Percentiles rank a stretch among this genome's conserved stretches.
These are phyloP conservation scores for Aegilops tauschii DNA, from an alignment of 176 grass and related monocot species.

Conservation along the genomic window DNA sequence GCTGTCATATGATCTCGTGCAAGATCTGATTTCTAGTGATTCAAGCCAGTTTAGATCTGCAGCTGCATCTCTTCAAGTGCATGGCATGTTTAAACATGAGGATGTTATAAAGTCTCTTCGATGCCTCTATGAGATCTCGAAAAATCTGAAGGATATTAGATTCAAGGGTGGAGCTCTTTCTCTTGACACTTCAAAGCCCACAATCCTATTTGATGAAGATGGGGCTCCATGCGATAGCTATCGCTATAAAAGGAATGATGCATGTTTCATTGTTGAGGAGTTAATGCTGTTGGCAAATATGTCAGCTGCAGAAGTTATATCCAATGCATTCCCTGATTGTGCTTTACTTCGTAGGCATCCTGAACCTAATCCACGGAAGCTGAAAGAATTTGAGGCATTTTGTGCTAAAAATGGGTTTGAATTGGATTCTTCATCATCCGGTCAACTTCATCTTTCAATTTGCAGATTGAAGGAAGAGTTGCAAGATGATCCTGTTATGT, in stretches of 20 bases:
- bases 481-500: conserved; percentile 73
- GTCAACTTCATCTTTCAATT: conserved; percentile 84
- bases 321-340: conserved; percentile 77
- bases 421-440: conserved; percentile 83
- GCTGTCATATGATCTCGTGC: conserved; percentile 75
- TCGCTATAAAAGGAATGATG: conserved; percentile 55
- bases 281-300: conserved; percentile 94
- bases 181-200: conserved; percentile 77
- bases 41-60: conserved; percentile 34
- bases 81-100: conserved; percentile 60
- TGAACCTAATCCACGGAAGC: conserved; percentile 75
- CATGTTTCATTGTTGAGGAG: conserved; percentile 87
- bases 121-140: conserved; percentile 61
- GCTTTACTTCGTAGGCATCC: conserved; percentile 89
- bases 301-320: conserved; percentile 95
- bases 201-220: conserved; percentile 82
- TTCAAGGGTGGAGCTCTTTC: conserved; percentile 81
- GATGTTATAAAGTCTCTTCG: conserved; percentile 69
- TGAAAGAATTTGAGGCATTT: conserved; percentile 81
- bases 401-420: conserved; percentile 86
- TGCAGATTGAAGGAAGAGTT: conserved; percentile 77
- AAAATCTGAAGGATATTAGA: conserved; percentile 78
- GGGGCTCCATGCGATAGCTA: conserved; percentile 72
- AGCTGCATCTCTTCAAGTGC: conserved; percentile 49
- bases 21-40: conserved; percentile 62